Base-by-base conservation (phyloP, 2,329 filamentous ascomycete genomes). In the Beauveria scarabaeidicola region DNA sequence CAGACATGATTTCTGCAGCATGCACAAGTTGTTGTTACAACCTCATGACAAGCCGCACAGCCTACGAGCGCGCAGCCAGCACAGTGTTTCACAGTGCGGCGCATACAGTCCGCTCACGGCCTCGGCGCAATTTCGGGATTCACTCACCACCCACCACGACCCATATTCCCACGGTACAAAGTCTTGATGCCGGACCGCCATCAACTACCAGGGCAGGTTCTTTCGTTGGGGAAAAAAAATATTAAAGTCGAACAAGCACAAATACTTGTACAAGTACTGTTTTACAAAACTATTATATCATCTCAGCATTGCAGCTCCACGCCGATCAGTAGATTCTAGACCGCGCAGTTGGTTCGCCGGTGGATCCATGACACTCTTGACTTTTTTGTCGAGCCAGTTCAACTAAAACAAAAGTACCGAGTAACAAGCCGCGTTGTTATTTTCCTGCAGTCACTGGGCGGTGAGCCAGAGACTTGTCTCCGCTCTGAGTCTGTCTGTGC, bases 251-350 rank as follows among this genome's bases (percentile, higher is more conserved):
- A 6, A 13, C 11, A 36, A 36, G 32, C 32, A 36, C 32, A 4
- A 5, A 32, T 32, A 32, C 29, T 32, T 32, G 29, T 13, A 32
- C 29, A 32, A 32, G 27, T 10, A 29, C 29, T 5, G 13, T 13
- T 32, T 13, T 32, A 32, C 32, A 36, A 15, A 6, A 36, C 3
- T 29, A 29, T 3, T 29, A 11, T 11, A 6, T 15, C 32, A 36
- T 19, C 40, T 41, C 40, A 41, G 40, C 17, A 41, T 19, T 3
- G 9, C 40, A 19, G n/a, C 27, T 19, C 10, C 29, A 27, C 19
- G 27, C 29, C 25, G 53, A 56, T 56, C 53, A 47, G 19, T 32
- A 19, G n/a, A 56, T 56, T 56, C 53, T 56, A 56, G 53, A 56
- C 53, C 53, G 19, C 51, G 36, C 51, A 29, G 51, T 17, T 17